Base-by-base conservation (phyloP, 140 eudicot species). In the Ambrosia hybrid region DNA sequence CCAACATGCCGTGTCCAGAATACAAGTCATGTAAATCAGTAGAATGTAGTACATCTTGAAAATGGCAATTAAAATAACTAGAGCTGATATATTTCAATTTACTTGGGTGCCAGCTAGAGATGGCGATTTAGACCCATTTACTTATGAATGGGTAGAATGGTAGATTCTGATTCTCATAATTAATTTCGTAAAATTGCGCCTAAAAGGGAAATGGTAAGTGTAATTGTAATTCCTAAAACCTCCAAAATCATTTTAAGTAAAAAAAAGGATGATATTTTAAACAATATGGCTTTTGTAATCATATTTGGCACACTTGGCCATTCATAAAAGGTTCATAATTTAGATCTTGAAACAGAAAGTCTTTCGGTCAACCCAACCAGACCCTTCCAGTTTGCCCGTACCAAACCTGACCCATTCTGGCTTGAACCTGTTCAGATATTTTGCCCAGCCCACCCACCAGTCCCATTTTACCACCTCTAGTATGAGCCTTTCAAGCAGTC, bases 401-500 rank as follows among this genome's bases (percentile, higher is more conserved):
- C 30, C 30, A 53, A 53, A 53, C 26, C 58, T 58, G 39, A 8
- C 15, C 39, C 39, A 3, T 57, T 33, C 16, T 21, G 39, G 30
- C 1, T 58, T 60, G 43, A 60, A 34, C 43, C 5, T 11, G 10
- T 12, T 33, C 30, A 30, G 7, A 57, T 60, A 12, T 8, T 14
- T 12, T 30, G 36, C 39, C 66, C 66, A 60, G 12, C 66, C 46
- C 66, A 11, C 66, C n/a, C 45, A 6, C 3, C 17, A 34, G 12
- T 16, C 17, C 21, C 43, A 33, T 60, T 13, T 33, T 34, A 41
- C 67, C 67, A 60, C 38, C n/a, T 33, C 67, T 8, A 4, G 41
- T 12, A 56, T 70, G 34, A 70, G 52, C 65, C 65, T 14, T 55
- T 15, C 65, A 53, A 34, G 17, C 55, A 21, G 39, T 15, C 62